Evolutionary conservation across 129 eudicot genomes (phyloP).

Genomic region (Lonicera japonica): DNA sequence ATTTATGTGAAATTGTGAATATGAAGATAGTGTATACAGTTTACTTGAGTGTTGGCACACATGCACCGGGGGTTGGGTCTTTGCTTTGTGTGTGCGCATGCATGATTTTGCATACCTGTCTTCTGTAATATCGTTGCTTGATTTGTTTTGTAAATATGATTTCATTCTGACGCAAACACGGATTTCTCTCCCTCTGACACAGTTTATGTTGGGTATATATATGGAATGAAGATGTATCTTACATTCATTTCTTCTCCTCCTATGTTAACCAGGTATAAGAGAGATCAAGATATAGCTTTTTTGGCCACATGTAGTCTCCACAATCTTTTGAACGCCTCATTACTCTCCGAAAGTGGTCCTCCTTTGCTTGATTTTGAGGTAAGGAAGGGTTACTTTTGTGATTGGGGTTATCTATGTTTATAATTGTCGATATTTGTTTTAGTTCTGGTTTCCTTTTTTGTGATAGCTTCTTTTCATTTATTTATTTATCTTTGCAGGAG

Average conservation of each 20-base stretch:
- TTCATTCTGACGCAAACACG: not conserved
- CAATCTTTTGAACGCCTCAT: slow-evolving; percentile 74
- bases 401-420: slow-evolving; percentile 5
- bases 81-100: not conserved
- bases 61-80: no score
- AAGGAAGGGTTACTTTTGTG: slow-evolving; percentile 12
- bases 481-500: slow-evolving; percentile 73
- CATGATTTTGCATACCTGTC: not conserved
- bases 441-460: not conserved
- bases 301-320: slow-evolving; percentile 91
- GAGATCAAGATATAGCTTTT: slow-evolving; percentile 69
- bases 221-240: not conserved
- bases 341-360: slow-evolving; percentile 68
- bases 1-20: not conserved
- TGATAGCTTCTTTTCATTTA: slow-evolving; percentile 16
- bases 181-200: not conserved
- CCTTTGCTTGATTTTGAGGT: slow-evolving; percentile 97
- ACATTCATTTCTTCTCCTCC: not conserved
- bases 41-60: no score
- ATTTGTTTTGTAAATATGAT: not conserved
- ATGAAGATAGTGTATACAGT: no score
- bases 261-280: slow-evolving; percentile 47
- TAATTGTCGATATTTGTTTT: slow-evolving; percentile 1
- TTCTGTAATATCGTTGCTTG: not conserved
- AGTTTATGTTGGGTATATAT: not conserved